These are phyloP conservation scores for Podospora pseudopauciseta DNA, from an alignment of 495 filamentous ascomycete genomes.

Conservation along the genomic window DNA sequence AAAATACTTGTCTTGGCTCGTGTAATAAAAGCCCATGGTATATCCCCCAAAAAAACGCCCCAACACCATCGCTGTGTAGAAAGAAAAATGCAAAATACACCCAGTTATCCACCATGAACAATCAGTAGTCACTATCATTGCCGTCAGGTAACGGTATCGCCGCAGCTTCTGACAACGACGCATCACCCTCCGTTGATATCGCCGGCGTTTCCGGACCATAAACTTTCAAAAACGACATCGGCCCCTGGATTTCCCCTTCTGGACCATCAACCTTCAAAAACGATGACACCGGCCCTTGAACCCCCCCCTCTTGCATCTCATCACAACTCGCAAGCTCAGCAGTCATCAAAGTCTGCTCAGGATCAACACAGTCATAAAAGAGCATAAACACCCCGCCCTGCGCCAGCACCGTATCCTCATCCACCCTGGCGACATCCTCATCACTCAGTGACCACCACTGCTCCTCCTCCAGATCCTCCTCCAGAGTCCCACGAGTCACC, in stretches of 20 bases:
- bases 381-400: conserved; percentile 94
- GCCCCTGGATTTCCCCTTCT: background rate
- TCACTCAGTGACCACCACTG: conserved; percentile 86
- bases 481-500: conserved; percentile 11
- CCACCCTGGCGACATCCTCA: conserved; percentile 70
- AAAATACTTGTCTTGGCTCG: background rate
- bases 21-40: background rate
- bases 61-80: background rate
- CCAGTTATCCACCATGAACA: background rate
- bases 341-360: conserved; percentile 30
- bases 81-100: conserved; percentile 1
- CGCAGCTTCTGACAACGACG: background rate
- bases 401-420: conserved; percentile 66
- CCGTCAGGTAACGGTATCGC: background rate
- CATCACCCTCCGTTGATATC: background rate
- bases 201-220: background rate
- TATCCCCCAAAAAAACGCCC: background rate
- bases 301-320: background rate
- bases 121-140: background rate
- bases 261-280: background rate
- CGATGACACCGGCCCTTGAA: background rate
- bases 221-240: background rate
- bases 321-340: background rate
- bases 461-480: conserved; percentile 9
- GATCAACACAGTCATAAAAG: conserved; percentile 76